These are phyloP conservation scores for Penicillium brevicompactum DNA, from an alignment of 2,329 filamentous ascomycete species.

Conservation along the genomic window DNA sequence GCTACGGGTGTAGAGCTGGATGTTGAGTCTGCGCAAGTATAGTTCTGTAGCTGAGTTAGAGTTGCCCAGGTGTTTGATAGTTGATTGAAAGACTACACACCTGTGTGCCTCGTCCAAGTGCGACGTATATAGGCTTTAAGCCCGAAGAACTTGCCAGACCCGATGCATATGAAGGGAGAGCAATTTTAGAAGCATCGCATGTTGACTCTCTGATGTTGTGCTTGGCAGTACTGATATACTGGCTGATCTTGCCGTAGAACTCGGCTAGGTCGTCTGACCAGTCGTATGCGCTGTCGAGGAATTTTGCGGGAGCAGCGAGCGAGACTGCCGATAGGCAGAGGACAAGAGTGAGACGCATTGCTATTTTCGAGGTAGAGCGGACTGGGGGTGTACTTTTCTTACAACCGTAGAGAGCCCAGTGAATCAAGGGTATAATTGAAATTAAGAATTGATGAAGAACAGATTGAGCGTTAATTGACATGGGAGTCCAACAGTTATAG, in stretches of 20 bases:
- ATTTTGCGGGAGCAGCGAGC: slow-evolving; percentile 36
- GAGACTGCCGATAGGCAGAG: slow-evolving; percentile 35
- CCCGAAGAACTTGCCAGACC: slow-evolving; percentile 64
- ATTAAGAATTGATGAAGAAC: slow-evolving; percentile 6
- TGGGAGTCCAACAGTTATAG: not conserved
- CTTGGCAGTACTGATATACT: slow-evolving; percentile 37
- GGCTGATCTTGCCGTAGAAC: slow-evolving; percentile 43
- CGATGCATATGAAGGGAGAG: slow-evolving; percentile 53
- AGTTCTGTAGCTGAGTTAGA: slow-evolving; percentile 65
- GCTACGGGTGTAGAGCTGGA: slow-evolving; percentile 63
- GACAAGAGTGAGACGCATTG: slow-evolving; percentile 27
- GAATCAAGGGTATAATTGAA: slow-evolving; percentile 11
- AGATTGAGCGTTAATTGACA: slow-evolving; percentile 7
- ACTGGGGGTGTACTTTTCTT: not conserved
- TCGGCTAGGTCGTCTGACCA: slow-evolving; percentile 45
- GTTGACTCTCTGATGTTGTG: slow-evolving; percentile 19
- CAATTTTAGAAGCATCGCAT: slow-evolving; percentile 38
- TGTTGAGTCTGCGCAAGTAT: slow-evolving; percentile 73
- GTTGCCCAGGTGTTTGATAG: not conserved
- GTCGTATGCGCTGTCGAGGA: slow-evolving; percentile 36
- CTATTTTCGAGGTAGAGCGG: slow-evolving; percentile 13
- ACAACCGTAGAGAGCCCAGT: slow-evolving; percentile 1
- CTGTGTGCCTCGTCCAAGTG: slow-evolving; percentile 78
- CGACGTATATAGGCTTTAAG: slow-evolving; percentile 72
- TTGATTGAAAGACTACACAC: slow-evolving; percentile 31